A percentile compares a stretch with the other conserved stretches of the same genome.
Conservation (phyloP, 768 basidiomycete genomes). For the Rubroboletus pulcherrimus region DNA sequence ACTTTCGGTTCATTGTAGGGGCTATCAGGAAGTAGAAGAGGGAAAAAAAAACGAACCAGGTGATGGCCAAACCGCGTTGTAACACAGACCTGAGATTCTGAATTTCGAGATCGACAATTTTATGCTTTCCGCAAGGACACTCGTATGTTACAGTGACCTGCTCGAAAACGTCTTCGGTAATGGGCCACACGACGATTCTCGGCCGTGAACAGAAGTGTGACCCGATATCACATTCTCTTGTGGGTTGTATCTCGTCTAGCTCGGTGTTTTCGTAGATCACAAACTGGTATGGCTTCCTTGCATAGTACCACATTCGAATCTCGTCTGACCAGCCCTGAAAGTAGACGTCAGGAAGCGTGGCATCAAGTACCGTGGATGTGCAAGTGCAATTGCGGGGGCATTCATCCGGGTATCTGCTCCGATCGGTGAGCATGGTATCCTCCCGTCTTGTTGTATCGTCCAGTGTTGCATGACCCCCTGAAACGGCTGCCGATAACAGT, state of each 20-base stretch:
- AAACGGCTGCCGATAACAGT: neutral
- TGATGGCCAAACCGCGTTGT: neutral
- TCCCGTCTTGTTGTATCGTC: slow-evolving; percentile 4
- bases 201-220: neutral
- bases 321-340: neutral
- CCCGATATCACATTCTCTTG: neutral
- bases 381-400: neutral
- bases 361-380: neutral
- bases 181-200: neutral
- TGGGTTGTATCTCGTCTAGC: neutral
- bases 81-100: neutral
- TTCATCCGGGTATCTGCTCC: neutral
- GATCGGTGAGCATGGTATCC: neutral
- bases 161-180: neutral
- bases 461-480: neutral
- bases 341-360: neutral
- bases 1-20: neutral
- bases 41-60: neutral
- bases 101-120: neutral
- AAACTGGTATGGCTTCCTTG: slow-evolving; percentile 1
- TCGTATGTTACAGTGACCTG: neutral
- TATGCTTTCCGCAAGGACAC: neutral
- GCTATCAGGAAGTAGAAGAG: neutral
- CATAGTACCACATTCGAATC: slow-evolving; percentile 1
- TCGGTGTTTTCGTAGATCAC: neutral